These are phyloP conservation scores for Tremellales sp. DNA, from an alignment of 1,284 basidiomycete species.

Conservation along the genomic window DNA sequence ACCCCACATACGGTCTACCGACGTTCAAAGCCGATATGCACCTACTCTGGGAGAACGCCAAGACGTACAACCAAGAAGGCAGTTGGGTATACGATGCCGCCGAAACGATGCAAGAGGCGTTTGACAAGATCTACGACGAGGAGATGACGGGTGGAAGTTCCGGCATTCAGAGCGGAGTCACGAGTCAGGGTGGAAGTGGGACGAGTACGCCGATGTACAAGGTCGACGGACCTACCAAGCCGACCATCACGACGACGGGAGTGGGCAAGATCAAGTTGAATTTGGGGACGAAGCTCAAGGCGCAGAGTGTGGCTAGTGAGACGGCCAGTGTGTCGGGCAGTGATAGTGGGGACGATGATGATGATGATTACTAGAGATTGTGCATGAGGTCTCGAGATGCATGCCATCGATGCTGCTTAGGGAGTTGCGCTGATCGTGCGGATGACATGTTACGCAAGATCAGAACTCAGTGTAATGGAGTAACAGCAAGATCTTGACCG, in stretches of 20 bases:
- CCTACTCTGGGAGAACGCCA: conserved; percentile 89
- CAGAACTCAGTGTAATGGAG: no score
- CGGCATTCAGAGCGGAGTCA: neutral
- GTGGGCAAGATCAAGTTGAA: conserved; percentile 40
- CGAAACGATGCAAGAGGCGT: conserved; percentile 82
- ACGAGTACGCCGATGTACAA: conserved; percentile 46
- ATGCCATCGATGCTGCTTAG: neutral
- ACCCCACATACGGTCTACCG: conserved; percentile 70
- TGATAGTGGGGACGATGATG: neutral
- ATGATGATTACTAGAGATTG: neutral
- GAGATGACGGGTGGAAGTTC: conserved; percentile 19
- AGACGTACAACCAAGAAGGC: conserved; percentile 65
- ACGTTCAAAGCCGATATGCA: conserved; percentile 73
- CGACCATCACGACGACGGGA: conserved; percentile 12
- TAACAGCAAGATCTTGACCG: no score
- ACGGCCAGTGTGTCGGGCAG: neutral
- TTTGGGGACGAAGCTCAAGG: conserved; percentile 22
- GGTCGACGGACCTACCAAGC: conserved; percentile 6
- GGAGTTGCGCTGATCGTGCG: no score
- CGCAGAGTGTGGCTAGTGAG: conserved; percentile 9
- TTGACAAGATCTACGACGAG: conserved; percentile 55
- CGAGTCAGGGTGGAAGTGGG: conserved; percentile 11
- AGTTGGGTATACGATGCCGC: conserved; percentile 93
- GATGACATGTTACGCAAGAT: no score
- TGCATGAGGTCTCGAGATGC: neutral